Conservation (phyloP, 2,329 filamentous ascomycete species). For the Emericellopsis cladophorae region DNA sequence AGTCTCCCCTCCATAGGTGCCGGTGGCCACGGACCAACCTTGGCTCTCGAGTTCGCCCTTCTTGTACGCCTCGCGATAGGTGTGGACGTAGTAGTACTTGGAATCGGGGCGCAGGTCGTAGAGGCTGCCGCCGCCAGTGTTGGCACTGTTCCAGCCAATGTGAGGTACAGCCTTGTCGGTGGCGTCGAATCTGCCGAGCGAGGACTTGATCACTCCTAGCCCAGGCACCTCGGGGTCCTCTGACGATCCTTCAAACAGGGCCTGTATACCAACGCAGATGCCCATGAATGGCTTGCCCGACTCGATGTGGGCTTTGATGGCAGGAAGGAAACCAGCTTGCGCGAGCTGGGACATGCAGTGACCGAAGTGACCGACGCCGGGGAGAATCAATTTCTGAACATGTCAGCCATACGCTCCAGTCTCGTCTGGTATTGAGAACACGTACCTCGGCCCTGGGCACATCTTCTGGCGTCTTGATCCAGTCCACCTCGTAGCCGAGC, state of each 20-base stretch:
- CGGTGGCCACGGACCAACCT: slow-evolving; percentile 89
- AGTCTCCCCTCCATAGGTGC: slow-evolving; percentile 72
- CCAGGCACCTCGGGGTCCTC: slow-evolving; percentile 65
- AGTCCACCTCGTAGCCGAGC: slow-evolving; percentile 83
- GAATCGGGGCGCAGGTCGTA: slow-evolving; percentile 70
- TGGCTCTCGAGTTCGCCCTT: slow-evolving; percentile 61
- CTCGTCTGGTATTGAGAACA: slow-evolving; percentile 2
- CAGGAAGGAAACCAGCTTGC: slow-evolving; percentile 70
- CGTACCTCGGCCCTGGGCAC: slow-evolving; percentile 72
- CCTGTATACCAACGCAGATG: slow-evolving; percentile 91
- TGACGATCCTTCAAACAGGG: slow-evolving; percentile 73
- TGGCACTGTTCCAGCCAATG: slow-evolving; percentile 96
- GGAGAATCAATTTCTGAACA: slow-evolving; percentile 79
- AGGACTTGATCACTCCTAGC: slow-evolving; percentile 59
- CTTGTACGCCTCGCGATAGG: slow-evolving; percentile 71
- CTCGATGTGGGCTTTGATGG: slow-evolving; percentile 70
- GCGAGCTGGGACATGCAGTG: slow-evolving; percentile 83
- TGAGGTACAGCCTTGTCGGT: slow-evolving; percentile 84
- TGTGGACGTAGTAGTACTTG: slow-evolving; percentile 99
- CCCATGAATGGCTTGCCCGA: slow-evolving; percentile 96
- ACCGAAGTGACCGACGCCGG: slow-evolving; percentile 94
- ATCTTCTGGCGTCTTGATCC: slow-evolving; percentile 77
- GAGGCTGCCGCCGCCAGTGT: slow-evolving; percentile 43
- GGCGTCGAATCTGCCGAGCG: slow-evolving; percentile 66
- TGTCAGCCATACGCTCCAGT: neutral